Conservation (phyloP, 352 stramenopile genomes). For the Phytophthora pinifolia region DNA sequence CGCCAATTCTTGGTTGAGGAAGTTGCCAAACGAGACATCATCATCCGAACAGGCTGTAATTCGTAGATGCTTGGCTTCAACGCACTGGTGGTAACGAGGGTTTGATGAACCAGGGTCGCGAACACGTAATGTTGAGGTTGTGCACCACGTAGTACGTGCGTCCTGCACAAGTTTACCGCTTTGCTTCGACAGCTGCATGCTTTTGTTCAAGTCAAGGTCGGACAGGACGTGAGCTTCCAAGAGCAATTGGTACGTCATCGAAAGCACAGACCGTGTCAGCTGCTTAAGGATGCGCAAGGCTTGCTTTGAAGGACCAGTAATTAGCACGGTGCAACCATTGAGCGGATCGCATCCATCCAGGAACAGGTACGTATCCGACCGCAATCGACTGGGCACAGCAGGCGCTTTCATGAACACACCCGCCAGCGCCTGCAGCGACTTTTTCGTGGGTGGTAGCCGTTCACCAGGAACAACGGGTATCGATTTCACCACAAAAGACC, state of each 20-base stretch:
- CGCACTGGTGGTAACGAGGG: slow-evolving; percentile 71
- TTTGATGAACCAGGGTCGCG: slow-evolving; percentile 46
- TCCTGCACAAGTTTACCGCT: slow-evolving; percentile 23
- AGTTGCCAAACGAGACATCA: slow-evolving; percentile 83
- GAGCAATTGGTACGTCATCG: slow-evolving; percentile 95
- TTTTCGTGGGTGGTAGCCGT: slow-evolving; percentile 27
- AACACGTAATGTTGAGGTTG: slow-evolving; percentile 68
- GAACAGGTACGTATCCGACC: slow-evolving; percentile 91
- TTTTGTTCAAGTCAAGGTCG: slow-evolving; percentile 75
- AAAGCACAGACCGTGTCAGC: slow-evolving; percentile 90
- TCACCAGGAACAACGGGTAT: slow-evolving; percentile 48
- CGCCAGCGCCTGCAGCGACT: slow-evolving; percentile 31
- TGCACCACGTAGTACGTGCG: slow-evolving; percentile 63
- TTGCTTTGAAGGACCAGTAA: slow-evolving; percentile 88
- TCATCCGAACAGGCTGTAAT: slow-evolving; percentile 64
- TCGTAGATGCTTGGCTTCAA: slow-evolving; percentile 64
- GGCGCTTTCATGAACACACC: slow-evolving; percentile 31
- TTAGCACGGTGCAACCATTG: slow-evolving; percentile 93
- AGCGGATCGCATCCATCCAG: slow-evolving; percentile 94
- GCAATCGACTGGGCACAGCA: slow-evolving; percentile 30
- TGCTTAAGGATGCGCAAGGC: slow-evolving; percentile 93
- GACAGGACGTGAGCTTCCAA: slow-evolving; percentile 95
- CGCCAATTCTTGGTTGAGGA: slow-evolving; percentile 72
- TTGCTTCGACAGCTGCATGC: slow-evolving; percentile 25
- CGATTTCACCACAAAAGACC: slow-evolving; percentile 70